Evolutionary conservation across 441 rosid species (phyloP).

Genomic region (Erodium moschatum): DNA sequence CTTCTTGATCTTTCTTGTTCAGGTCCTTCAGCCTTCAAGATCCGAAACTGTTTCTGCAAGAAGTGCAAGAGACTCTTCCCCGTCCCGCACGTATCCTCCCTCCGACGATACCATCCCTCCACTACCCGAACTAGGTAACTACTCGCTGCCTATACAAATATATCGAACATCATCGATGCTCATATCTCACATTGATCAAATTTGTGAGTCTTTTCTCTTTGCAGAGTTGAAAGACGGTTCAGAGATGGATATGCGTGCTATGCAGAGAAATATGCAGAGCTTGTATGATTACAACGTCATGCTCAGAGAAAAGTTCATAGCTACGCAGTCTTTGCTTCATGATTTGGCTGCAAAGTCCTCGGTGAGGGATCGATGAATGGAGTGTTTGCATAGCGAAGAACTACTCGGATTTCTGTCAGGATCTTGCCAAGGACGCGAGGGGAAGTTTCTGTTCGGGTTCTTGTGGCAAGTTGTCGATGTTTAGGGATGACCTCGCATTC

Average conservation of each 20-base stretch:
- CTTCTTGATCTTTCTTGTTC: slow-evolving; percentile 17
- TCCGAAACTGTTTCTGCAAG: slow-evolving; percentile 17
- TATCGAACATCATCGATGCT: background rate
- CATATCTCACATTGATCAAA: no score
- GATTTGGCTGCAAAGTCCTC: slow-evolving; percentile 39
- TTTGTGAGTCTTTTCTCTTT: slow-evolving; percentile 6
- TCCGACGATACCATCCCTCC: slow-evolving; percentile 43
- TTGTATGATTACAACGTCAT: slow-evolving; percentile 63
- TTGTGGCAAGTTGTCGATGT: background rate
- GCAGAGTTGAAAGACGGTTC: slow-evolving; percentile 55
- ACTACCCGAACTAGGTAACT: slow-evolving; percentile 61
- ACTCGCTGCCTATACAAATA: background rate
- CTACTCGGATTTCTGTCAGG: background rate
- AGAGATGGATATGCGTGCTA: slow-evolving; percentile 47
- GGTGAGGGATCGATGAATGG: slow-evolving; percentile 17
- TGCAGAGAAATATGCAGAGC: slow-evolving; percentile 47
- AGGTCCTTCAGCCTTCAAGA: slow-evolving; percentile 25
- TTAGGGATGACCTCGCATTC: no score
- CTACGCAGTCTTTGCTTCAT: slow-evolving; percentile 48
- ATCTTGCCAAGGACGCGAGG: background rate
- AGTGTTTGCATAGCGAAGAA: background rate
- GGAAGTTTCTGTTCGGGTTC: background rate
- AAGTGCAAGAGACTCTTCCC: slow-evolving; percentile 24
- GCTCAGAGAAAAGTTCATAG: slow-evolving; percentile 60
- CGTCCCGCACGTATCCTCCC: slow-evolving; percentile 23